Base-by-base conservation (phyloP, 179 eudicot species). In the Silene vulgaris region DNA sequence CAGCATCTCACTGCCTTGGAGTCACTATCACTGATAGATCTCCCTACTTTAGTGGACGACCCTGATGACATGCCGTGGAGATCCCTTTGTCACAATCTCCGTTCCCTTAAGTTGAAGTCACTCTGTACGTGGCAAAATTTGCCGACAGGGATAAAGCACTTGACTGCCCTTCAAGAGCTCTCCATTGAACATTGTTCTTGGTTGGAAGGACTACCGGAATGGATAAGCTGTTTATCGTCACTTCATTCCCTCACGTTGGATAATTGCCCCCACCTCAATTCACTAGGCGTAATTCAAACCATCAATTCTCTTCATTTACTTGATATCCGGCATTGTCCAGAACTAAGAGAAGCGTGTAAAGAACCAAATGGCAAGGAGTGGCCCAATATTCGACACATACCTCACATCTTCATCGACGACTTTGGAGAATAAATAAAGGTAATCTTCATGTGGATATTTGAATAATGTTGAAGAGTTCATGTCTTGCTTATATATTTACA, bases 351-450 rank as follows among this genome's bases (percentile, higher is more conserved):
- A 29, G n/a, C 19, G 23, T 62, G 77, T 66, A 43, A 23, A 43
- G 5, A 37, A 3, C 60, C 77, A 63, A 12, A 4, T 3, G 77
- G 77, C 2, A 43, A 40, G 21, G 70, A 74, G 45, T 74, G 70
- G 77, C 77, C 69, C 26, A 74, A 74, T 14, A 74, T 74, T 43
- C 61, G 20, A 63, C 77, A 43, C 59, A 74, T 74, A 45, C 69
- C 26, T 30, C n/a, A 63, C 40, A 26, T 74, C 29, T 8, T 2
- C 50, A 35, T 66, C 52, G 1, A 0, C 29, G 67, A 62, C 35
- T 29, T 29, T 2, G 45, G 45, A 40, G 45, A 40, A 40, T 35
- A 40, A 40, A 40, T 40, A 40, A 30, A 35, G 40, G 40, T 35
- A 35, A 35, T 4, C 40, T 40, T 8, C 45, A 40, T 40, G 9